A percentile compares a stretch with the other conserved stretches of the same genome.
Conservation (phyloP, 2,329 filamentous ascomycete species). For the Colletotrichum sp. region DNA sequence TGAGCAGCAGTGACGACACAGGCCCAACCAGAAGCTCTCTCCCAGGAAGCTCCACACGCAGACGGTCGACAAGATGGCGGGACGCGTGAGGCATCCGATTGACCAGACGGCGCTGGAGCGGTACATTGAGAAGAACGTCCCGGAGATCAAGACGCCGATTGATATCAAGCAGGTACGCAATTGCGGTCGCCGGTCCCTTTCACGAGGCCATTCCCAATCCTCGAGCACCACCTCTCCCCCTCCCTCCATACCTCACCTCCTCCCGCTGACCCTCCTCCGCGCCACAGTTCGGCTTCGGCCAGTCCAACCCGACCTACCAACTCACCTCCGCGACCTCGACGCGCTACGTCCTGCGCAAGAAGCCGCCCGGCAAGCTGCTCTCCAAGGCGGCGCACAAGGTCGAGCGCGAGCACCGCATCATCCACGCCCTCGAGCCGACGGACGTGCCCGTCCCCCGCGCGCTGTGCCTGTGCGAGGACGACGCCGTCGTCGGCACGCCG, state of each 20-base stretch:
- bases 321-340: constrained; percentile 73
- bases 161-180: constrained; percentile 82
- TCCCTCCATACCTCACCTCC: not conserved
- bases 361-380: constrained; percentile 91
- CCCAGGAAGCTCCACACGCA: not conserved
- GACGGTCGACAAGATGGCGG: constrained; percentile 68
- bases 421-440: constrained; percentile 79
- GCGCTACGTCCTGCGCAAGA: constrained; percentile 93
- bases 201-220: not conserved
- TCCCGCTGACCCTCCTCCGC: not conserved
- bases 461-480: constrained; percentile 86
- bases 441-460: constrained; percentile 86
- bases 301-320: constrained; percentile 97
- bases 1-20: not conserved
- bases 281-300: constrained; percentile 88
- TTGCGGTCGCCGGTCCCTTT: not conserved
- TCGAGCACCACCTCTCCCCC: not conserved
- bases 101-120: constrained; percentile 79
- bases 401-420: constrained; percentile 92
- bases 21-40: not conserved
- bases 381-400: constrained; percentile 96
- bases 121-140: constrained; percentile 81
- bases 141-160: constrained; percentile 81
- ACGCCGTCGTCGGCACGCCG: constrained; percentile 79
- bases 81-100: constrained; percentile 87